Conservation (phyloP, 345 rosid species). For the Gossypium australe region DNA sequence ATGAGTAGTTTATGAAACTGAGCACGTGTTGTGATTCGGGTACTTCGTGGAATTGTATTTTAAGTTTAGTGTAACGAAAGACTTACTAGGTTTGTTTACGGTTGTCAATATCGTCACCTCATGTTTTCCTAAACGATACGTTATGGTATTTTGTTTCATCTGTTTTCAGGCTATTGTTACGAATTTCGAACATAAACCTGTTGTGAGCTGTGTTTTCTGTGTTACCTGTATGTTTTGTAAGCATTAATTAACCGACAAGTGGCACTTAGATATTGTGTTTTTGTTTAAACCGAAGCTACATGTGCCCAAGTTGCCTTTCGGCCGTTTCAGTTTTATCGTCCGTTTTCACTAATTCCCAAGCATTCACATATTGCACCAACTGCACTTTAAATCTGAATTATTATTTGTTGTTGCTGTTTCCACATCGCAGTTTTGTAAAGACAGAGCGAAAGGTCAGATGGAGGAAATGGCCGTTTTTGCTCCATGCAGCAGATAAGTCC, state of each 20-base stretch:
- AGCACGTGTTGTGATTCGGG: not conserved
- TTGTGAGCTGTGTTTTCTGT: not conserved
- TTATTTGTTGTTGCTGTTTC: not conserved
- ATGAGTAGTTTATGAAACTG: not conserved
- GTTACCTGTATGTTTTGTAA: not conserved
- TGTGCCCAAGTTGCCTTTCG: not conserved
- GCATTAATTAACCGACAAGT: not conserved
- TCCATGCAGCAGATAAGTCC: not conserved
- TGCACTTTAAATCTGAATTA: not conserved
- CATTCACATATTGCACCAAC: not conserved
- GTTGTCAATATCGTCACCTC: not conserved
- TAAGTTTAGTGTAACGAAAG: not conserved
- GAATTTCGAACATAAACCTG: too few species aligned
- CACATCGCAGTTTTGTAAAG: not conserved
- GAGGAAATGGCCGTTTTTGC: not conserved
- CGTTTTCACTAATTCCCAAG: not conserved
- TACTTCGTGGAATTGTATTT: not conserved
- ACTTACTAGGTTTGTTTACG: not conserved
- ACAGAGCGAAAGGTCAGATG: not conserved
- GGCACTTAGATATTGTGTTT: not conserved
- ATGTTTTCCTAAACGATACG: not conserved
- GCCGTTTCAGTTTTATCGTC: conserved; percentile 1
- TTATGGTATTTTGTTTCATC: not conserved
- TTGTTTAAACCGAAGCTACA: not conserved
- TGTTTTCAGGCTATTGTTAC: too few species aligned